phyloP scores from a whole-genome alignment of 2,329 filamentous ascomycete genomes.

The Penicillium sp. region DNA sequence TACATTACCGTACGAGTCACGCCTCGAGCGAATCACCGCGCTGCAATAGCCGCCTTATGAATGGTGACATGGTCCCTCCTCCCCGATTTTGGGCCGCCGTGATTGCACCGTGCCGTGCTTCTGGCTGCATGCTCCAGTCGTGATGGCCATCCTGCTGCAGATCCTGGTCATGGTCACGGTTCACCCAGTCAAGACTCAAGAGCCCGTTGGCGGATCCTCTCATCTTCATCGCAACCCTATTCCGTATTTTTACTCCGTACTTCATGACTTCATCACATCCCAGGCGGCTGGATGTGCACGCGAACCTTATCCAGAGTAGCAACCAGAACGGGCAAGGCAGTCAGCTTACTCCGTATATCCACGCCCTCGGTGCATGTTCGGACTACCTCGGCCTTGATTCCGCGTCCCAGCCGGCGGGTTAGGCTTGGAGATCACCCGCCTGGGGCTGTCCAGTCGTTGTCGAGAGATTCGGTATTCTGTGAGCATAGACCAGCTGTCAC shows the following conservation, averaged over 20 bases:
- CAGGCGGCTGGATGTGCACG: not conserved
- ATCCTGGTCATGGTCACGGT: not conserved
- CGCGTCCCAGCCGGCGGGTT: constrained; percentile 3
- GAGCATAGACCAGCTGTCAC: constrained; percentile 11
- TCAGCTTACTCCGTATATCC: not conserved
- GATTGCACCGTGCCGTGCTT: not conserved
- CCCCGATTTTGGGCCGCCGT: constrained; percentile 1
- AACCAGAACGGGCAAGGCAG: constrained; percentile 5
- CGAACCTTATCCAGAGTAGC: constrained; percentile 8
- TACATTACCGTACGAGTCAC: not conserved
- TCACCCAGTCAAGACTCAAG: not conserved
- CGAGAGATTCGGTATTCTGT: not conserved
- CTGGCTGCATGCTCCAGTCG: not conserved
- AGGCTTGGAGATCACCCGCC: constrained; percentile 12
- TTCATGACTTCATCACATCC: too few relatives aligned
- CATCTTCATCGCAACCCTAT: not conserved
- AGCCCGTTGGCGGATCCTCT: constrained; percentile 5
- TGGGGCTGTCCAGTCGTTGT: not conserved
- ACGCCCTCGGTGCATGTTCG: not conserved
- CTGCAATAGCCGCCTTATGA: not conserved
- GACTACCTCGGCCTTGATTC: not conserved
- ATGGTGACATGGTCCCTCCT: not conserved
- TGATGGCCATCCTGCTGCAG: not conserved
- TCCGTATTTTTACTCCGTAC: not conserved
- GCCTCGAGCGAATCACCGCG: not conserved